Conservation (phyloP, 2,329 filamentous ascomycete genomes). For the Neofusicoccum umdonicola region DNA sequence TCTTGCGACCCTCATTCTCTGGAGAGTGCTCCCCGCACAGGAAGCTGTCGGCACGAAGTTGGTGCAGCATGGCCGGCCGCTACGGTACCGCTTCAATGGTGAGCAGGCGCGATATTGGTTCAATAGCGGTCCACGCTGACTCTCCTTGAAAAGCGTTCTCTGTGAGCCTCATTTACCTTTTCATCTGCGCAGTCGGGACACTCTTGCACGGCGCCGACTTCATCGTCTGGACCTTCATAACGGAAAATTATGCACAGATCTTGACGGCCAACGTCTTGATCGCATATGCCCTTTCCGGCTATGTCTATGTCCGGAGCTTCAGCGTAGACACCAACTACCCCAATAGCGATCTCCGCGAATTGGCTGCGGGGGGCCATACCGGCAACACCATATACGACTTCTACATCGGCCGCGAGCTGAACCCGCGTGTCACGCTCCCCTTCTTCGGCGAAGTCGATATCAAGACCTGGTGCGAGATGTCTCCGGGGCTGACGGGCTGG, state of each 20-base stretch:
- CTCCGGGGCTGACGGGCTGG: slow-evolving; percentile 90
- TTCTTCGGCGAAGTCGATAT: slow-evolving; percentile 83
- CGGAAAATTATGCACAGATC: slow-evolving; percentile 84
- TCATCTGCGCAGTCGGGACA: slow-evolving; percentile 70
- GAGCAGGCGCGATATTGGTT: slow-evolving; percentile 15
- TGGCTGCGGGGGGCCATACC: slow-evolving; percentile 78
- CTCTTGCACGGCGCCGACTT: slow-evolving; percentile 75
- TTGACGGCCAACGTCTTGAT: slow-evolving; percentile 81
- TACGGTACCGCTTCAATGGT: slow-evolving; percentile 75
- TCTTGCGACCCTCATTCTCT: slow-evolving; percentile 70
- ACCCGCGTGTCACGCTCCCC: slow-evolving; percentile 77
- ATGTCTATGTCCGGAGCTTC: slow-evolving; percentile 81
- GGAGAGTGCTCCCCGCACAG: slow-evolving; percentile 72
- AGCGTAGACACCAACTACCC: slow-evolving; percentile 61
- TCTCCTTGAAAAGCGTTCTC: slow-evolving; percentile 56
- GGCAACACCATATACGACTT: slow-evolving; percentile 91
- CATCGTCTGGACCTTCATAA: slow-evolving; percentile 86
- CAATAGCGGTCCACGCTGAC: no score
- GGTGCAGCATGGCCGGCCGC: slow-evolving; percentile 61
- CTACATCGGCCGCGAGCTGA: slow-evolving; percentile 96
- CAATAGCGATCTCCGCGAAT: slow-evolving; percentile 70
- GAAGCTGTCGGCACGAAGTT: slow-evolving; percentile 70
- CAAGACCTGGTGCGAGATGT: slow-evolving; percentile 84
- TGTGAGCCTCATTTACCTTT: slow-evolving; percentile 63
- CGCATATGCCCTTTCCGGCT: slow-evolving; percentile 68